Conservation (phyloP, 257 asterid species). For the Rhazya stricta region DNA sequence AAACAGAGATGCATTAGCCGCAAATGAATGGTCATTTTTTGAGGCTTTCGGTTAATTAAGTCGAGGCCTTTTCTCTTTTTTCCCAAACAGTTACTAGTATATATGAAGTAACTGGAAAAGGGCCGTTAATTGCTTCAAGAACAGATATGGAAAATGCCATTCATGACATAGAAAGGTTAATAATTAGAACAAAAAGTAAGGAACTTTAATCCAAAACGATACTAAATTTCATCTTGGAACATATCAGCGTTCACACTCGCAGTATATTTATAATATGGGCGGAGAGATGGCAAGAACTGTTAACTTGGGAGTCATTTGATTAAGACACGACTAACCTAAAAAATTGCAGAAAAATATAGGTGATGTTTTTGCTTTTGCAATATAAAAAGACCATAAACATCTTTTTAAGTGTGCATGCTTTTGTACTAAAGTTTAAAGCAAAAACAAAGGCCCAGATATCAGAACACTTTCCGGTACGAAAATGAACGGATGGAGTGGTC, state of each 20-base stretch:
- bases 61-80: neutral
- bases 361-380: constrained; percentile 11
- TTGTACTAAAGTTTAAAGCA: constrained; percentile 35
- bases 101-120: constrained; percentile 7
- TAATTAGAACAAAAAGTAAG: constrained; percentile 18
- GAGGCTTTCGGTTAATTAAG: neutral
- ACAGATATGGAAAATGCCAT: constrained; percentile 3
- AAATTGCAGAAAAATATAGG: neutral
- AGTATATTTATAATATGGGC: neutral
- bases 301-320: constrained; percentile 16
- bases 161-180: constrained; percentile 11
- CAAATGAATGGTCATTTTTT: no score
- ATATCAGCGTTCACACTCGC: constrained; percentile 22
- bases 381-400: constrained; percentile 2
- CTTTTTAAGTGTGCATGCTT: constrained; percentile 29
- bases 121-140: neutral
- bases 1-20: no score
- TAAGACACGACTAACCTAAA: constrained; percentile 19
- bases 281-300: constrained; percentile 13
- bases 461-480: neutral
- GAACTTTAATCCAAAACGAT: constrained; percentile 7
- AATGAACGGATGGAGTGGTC: constrained; percentile 22
- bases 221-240: constrained; percentile 10
- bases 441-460: constrained; percentile 23
- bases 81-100: neutral